Base-by-base conservation (phyloP, 225 moss, liverwort and hornwort species). In the Neckera pumila region DNA sequence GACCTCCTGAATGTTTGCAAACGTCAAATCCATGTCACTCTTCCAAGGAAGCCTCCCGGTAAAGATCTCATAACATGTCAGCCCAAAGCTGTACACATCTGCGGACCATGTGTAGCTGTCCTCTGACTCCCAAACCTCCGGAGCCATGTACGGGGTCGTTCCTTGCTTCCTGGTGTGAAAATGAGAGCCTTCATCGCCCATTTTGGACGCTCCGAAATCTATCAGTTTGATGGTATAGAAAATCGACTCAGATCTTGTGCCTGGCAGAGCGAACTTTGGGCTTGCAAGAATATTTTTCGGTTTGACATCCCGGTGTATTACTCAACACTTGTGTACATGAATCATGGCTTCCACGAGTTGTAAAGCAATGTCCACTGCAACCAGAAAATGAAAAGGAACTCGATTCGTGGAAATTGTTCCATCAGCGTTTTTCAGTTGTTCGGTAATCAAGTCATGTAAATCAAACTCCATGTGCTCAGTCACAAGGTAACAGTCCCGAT, bases 391-490 rank as follows among this genome's bases (percentile, higher is more conserved):
- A 25, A 89, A 89, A 49, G 79, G 84, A 45, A 1, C 3, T 30
- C 12, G 33, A 22, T 0, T 7, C 17, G 1, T 40, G 0, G 2
- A 47, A 22, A 42, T 40, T 6, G 75, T 19, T 75, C 36, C 27
- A 49, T n/a, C 12, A 28, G 0, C 1, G 12, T 40, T 4, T 6
- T 5, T 64, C 14, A 7, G 2, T 45, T 6, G 13, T 6, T 67
- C 3, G 38, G 33, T 20, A 22, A 77, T 66, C 31, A 70, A 43
- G 14, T 21, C 54, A 38, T 26, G 34, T 1, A 89, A 62, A 40
- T 80, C 80, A 1, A 1, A 45, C 3, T 85, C 70, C 85, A 72
- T 85, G 69, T 49, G 60, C 30, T 54, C 40, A 16, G 61, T 62
- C 47, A 80, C 78, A 30, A 82, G 38, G 49, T 22, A 49, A 17